These are phyloP conservation scores for Patellaria atrata DNA, from an alignment of 495 filamentous ascomycete genomes.

Conservation along the genomic window DNA sequence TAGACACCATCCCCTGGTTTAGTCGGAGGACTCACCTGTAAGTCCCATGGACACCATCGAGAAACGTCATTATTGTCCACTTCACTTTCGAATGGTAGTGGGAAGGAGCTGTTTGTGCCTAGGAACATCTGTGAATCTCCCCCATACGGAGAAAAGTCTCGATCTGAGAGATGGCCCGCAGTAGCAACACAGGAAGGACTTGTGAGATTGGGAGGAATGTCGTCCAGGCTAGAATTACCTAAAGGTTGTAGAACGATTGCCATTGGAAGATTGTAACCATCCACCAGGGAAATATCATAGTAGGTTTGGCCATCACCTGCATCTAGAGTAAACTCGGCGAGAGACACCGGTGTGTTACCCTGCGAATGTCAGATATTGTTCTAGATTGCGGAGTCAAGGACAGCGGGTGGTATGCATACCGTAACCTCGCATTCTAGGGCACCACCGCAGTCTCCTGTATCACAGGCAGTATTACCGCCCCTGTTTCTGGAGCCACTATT, in stretches of 20 bases:
- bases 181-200: conserved; percentile 60
- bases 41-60: conserved; percentile 66
- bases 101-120: conserved; percentile 42
- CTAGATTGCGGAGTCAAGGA: neutral
- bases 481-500: conserved; percentile 34
- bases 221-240: conserved; percentile 35
- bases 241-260: conserved; percentile 46
- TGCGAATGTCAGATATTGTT: conserved; percentile 16
- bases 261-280: conserved; percentile 70
- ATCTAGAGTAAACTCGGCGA: conserved; percentile 62
- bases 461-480: conserved; percentile 42
- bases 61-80: conserved; percentile 35
- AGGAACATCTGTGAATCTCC: conserved; percentile 25
- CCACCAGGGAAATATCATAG: conserved; percentile 74
- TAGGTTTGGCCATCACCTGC: conserved; percentile 47
- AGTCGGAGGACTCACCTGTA: conserved; percentile 47
- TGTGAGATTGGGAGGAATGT: conserved; percentile 57
- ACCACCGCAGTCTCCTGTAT: conserved; percentile 60
- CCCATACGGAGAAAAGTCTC: conserved; percentile 28
- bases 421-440: conserved; percentile 48
- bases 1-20: conserved; percentile 55
- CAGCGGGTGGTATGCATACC: conserved; percentile 29
- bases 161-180: conserved; percentile 35
- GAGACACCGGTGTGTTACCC: conserved; percentile 52
- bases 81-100: conserved; percentile 45